Percentiles rank a stretch among this genome's conserved stretches.
These are phyloP conservation scores for Linderina pennispora DNA, from an alignment of 192 early-diverging fungal species.

Conservation along the genomic window DNA sequence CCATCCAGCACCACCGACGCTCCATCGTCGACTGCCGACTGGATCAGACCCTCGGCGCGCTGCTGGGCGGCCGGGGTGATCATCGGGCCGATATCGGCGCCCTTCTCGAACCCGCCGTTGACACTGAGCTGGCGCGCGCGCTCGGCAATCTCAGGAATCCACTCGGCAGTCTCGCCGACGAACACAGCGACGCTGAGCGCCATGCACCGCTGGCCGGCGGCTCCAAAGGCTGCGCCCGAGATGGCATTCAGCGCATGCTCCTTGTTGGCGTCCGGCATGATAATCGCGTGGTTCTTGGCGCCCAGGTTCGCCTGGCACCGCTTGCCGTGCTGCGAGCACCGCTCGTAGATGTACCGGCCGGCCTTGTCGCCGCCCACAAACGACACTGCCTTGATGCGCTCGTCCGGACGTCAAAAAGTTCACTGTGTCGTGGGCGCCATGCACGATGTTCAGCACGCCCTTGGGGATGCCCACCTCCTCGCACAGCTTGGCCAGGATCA, in stretches of 20 bases:
- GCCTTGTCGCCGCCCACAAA: constrained; percentile 91
- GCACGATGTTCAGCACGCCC: constrained; percentile 90
- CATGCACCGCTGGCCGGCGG: constrained; percentile 98
- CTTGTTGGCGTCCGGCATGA: constrained; percentile 92
- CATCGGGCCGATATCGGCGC: constrained; percentile 87
- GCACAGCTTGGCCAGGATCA: constrained; percentile 84
- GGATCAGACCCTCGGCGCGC: constrained; percentile 71
- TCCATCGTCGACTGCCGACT: constrained; percentile 80
- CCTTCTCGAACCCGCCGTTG: constrained; percentile 74
- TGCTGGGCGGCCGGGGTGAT: constrained; percentile 73
- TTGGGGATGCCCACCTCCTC: constrained; percentile 83
- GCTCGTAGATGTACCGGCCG: constrained; percentile 83
- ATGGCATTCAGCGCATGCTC: constrained; percentile 91
- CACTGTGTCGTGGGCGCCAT: constrained; percentile 81
- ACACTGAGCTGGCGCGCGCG: constrained; percentile 80
- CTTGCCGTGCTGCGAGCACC: constrained; percentile 85
- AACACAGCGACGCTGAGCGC: constrained; percentile 88
- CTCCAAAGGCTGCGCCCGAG: constrained; percentile 91
- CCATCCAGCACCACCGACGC: constrained; percentile 82
- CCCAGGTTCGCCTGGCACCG: constrained; percentile 95
- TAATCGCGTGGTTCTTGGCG: constrained; percentile 96
- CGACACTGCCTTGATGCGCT: constrained; percentile 83
- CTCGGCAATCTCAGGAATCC: constrained; percentile 87
- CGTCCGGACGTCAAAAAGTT: constrained; percentile 85
- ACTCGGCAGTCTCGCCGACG: constrained; percentile 77